Evolutionary conservation across 768 basidiomycete species (phyloP), one percentile per base, ranked within the genome.

Genomic region (Termitomyces sp.): DNA sequence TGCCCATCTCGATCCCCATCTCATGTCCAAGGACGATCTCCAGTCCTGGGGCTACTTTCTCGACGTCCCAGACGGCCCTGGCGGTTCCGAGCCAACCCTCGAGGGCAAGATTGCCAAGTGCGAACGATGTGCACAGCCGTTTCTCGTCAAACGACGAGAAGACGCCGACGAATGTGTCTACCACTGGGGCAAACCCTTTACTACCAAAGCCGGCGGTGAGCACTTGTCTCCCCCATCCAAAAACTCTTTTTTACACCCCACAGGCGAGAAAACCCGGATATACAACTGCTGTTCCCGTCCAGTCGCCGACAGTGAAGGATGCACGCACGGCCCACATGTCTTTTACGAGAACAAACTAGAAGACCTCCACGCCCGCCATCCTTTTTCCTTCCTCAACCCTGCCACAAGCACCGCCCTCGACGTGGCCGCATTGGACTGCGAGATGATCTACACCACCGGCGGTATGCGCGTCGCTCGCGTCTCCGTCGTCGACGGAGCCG

Each of bases 391-490:
- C 53, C 67, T 75, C 49, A 66, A 66, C 12, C 57, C 71, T 43
- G 32, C 64, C 12, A 63, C 18, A 5, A 39, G 51, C 3, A 27
- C 65, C 1, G 75, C 80, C 1, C 72, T 92, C 46, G 90, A 94
- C 56, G 82, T 98, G 4, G 90, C 87, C 5, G 92, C 92, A 0
- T 76, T 98, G 50, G 97, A 99, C 69, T 98, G 97, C 67, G 97
- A 99, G 72, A 94, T 98, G 91, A 79, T 98, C 9, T 94, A 95
- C 73, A 90, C 93, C 0, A 98, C 95, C 0, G 91, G 90, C 5
- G 97, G 97, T 0, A 84, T 93, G 80, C 86, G 88, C 22, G 84
- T 97, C 4, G 96, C 94, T 3, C 83, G 97, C 4, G 86, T 97
- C 2, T 97, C 95, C 0, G 83, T 96, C 7, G 84, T 98, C 2